phyloP scores from a whole-genome alignment of 192 early-diverging fungal genomes.

The Backusella australiensis region DNA sequence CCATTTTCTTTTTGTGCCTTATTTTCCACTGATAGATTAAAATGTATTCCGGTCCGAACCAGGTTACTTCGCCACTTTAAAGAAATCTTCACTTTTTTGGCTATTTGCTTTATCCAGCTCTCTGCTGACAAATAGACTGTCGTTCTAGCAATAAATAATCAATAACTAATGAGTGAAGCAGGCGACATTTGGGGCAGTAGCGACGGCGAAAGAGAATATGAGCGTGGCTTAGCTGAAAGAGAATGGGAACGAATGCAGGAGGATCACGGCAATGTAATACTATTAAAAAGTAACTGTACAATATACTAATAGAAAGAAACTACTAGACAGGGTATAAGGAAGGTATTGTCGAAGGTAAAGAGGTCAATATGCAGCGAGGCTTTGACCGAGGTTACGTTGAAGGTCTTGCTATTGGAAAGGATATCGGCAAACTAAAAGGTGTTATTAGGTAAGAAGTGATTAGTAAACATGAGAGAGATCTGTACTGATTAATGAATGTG shows the following conservation, averaged over 20 bases:
- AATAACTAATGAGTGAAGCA: slow-evolving; percentile 7
- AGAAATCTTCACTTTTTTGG: no score
- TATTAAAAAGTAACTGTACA: not conserved
- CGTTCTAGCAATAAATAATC: not conserved
- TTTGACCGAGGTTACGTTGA: slow-evolving; percentile 64
- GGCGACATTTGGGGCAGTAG: slow-evolving; percentile 55
- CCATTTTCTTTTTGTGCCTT: no score
- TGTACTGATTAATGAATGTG: not conserved
- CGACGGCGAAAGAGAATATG: slow-evolving; percentile 45
- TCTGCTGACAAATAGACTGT: not conserved
- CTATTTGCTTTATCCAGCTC: no score
- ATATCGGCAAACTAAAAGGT: slow-evolving; percentile 54
- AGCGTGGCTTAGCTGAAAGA: slow-evolving; percentile 53
- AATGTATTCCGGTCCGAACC: no score
- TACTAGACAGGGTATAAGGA: slow-evolving; percentile 61
- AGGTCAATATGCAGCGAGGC: slow-evolving; percentile 52
- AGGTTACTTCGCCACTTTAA: no score
- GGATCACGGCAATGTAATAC: slow-evolving; percentile 57
- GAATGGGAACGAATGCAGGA: slow-evolving; percentile 63
- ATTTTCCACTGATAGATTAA: no score
- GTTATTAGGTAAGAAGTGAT: slow-evolving; percentile 40
- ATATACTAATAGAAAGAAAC: not conserved
- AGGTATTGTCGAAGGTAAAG: slow-evolving; percentile 63
- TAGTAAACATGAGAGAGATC: no score
- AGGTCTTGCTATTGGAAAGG: slow-evolving; percentile 47